A percentile compares a stretch with the other conserved stretches of the same genome.
These are phyloP conservation scores for Russula compacta DNA, from an alignment of 768 basidiomycete species.

Conservation along the genomic window DNA sequence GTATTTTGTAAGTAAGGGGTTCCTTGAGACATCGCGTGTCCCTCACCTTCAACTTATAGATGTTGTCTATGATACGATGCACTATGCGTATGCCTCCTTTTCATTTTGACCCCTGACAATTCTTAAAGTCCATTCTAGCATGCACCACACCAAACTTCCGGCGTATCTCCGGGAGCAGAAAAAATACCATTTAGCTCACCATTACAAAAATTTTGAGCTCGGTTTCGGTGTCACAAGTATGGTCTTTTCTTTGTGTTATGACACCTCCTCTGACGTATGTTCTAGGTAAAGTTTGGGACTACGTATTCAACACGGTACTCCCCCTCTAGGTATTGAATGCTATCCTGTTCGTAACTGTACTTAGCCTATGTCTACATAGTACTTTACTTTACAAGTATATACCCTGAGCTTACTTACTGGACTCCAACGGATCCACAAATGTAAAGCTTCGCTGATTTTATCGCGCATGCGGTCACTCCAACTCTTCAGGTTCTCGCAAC, in stretches of 20 bases:
- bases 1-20: conserved; percentile 50
- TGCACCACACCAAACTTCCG: conserved; percentile 83
- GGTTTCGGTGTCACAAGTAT: conserved; percentile 93
- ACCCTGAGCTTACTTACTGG: neutral
- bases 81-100: conserved; percentile 64
- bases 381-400: neutral
- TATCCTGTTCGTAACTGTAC: neutral
- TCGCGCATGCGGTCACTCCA: neutral
- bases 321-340: conserved; percentile 36
- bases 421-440: neutral
- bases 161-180: conserved; percentile 88
- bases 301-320: conserved; percentile 78
- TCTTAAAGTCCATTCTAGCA: conserved; percentile 29
- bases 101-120: neutral
- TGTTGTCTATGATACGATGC: conserved; percentile 82
- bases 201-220: conserved; percentile 97
- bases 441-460: neutral
- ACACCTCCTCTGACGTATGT: conserved; percentile 5
- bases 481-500: neutral
- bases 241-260: conserved; percentile 22
- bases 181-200: conserved; percentile 95
- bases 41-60: conserved; percentile 35
- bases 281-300: conserved; percentile 88
- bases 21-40: neutral
- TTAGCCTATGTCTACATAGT: neutral